phyloP scores from a whole-genome alignment of 1,284 basidiomycete genomes.

The Austroboletus rostrupii region DNA sequence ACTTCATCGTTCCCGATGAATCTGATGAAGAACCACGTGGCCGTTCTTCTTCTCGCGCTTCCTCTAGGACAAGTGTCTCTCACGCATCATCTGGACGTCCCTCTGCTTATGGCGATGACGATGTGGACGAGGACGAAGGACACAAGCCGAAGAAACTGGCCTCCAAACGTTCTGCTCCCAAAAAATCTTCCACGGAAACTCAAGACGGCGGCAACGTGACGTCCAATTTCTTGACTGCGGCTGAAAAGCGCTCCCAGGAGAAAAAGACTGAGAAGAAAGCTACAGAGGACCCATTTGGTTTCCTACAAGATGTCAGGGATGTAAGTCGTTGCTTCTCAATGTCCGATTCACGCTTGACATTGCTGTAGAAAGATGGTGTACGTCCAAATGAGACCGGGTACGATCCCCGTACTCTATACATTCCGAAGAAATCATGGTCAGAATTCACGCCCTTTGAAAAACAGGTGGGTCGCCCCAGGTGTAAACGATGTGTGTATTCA shows the following conservation, averaged over 20 bases:
- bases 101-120: constrained; percentile 27
- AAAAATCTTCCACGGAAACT: constrained; percentile 27
- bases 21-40: constrained; percentile 48
- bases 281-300: constrained; percentile 78
- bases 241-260: constrained; percentile 74
- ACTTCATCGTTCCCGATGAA: constrained; percentile 62
- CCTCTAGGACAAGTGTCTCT: constrained; percentile 40
- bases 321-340: constrained; percentile 36
- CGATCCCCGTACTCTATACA: constrained; percentile 85
- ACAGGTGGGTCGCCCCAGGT: constrained; percentile 49
- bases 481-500: neutral
- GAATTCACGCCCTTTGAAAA: constrained; percentile 95
- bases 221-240: constrained; percentile 74
- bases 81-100: constrained; percentile 36
- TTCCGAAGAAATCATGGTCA: constrained; percentile 79
- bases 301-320: constrained; percentile 76
- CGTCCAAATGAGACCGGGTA: constrained; percentile 84
- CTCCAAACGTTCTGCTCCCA: constrained; percentile 23
- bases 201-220: constrained; percentile 20
- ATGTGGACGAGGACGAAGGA: constrained; percentile 33
- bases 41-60: constrained; percentile 39
- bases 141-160: constrained; percentile 36
- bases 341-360: neutral
- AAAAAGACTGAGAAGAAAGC: constrained; percentile 83
- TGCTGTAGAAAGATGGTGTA: constrained; percentile 73